Percentiles rank a stretch among this genome's conserved stretches.
phyloP scores from a whole-genome alignment of 1,284 basidiomycete genomes.

The Sanghuangporus sanghuang region DNA sequence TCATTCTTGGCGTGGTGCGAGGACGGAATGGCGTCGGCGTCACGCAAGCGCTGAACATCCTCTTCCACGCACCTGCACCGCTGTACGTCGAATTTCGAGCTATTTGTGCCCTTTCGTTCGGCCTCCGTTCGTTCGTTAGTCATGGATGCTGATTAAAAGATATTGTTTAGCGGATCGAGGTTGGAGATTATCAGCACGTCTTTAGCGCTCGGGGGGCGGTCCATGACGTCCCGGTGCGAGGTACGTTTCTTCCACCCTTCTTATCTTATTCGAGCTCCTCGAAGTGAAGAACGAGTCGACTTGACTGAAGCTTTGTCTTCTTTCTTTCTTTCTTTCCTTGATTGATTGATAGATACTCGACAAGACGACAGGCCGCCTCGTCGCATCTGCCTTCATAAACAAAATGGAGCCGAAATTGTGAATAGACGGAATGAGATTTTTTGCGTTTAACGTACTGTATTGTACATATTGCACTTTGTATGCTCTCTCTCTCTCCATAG shows the following conservation, averaged over 20 bases:
- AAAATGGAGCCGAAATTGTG: constrained; percentile 52
- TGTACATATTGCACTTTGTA: neutral
- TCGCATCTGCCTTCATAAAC: constrained; percentile 60
- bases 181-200: constrained; percentile 58
- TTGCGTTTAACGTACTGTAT: neutral
- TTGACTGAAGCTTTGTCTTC: too few species aligned
- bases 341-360: constrained; percentile 59
- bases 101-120: too few species aligned
- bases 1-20: constrained; percentile 54
- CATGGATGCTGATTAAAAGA: neutral
- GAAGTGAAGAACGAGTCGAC: too few species aligned
- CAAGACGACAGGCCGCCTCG: constrained; percentile 45
- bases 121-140: too few species aligned
- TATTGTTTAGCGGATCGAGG: constrained; percentile 41
- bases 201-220: constrained; percentile 55
- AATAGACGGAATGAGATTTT: neutral
- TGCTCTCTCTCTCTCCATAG: too few species aligned
- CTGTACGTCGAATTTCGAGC: constrained; percentile 40
- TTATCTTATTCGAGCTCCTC: too few species aligned
- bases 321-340: too few species aligned
- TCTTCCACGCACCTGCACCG: constrained; percentile 62
- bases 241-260: too few species aligned
- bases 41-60: constrained; percentile 60
- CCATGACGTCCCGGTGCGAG: constrained; percentile 68
- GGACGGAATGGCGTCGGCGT: constrained; percentile 67